Evolutionary conservation across 116 monocot genomes (phyloP).

Genomic region (Zostera marina): DNA sequence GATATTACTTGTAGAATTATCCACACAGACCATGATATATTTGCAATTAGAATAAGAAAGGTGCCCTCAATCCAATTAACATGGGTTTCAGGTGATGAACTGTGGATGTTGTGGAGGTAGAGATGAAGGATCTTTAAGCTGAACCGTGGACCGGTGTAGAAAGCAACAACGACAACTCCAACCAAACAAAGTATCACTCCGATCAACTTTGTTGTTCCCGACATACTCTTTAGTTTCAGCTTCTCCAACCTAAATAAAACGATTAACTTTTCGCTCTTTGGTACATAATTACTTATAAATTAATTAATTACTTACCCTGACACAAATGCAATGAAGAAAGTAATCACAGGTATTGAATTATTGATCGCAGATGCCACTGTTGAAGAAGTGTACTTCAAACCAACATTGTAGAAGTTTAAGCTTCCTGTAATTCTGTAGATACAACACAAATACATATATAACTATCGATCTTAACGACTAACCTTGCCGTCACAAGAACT

Average conservation of each 20-base stretch:
- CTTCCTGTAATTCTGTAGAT: slow-evolving; percentile 40
- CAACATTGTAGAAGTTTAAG: slow-evolving; percentile 39
- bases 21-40: slow-evolving; percentile 47
- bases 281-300: too few relatives aligned
- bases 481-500: too few relatives aligned
- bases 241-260: slow-evolving; percentile 31
- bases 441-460: not conserved
- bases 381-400: slow-evolving; percentile 52
- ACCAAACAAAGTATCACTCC: slow-evolving; percentile 33
- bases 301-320: slow-evolving; percentile 22
- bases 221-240: slow-evolving; percentile 21
- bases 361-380: slow-evolving; percentile 41
- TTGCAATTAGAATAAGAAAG: slow-evolving; percentile 30
- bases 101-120: slow-evolving; percentile 5
- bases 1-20: slow-evolving; percentile 52
- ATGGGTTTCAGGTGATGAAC: not conserved
- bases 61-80: slow-evolving; percentile 44
- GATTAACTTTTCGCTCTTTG: too few relatives aligned
- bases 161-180: slow-evolving; percentile 34
- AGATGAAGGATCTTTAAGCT: slow-evolving; percentile 21
- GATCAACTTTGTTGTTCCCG: slow-evolving; percentile 34
- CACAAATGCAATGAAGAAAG: slow-evolving; percentile 55
- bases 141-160: slow-evolving; percentile 26
- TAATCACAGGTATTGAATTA: slow-evolving; percentile 56
- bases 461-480: too few relatives aligned